Percentiles rank a stretch among this genome's conserved stretches.
phyloP scores from a whole-genome alignment of 108 stramenopile species.

The Cyclotella kingstonii region DNA sequence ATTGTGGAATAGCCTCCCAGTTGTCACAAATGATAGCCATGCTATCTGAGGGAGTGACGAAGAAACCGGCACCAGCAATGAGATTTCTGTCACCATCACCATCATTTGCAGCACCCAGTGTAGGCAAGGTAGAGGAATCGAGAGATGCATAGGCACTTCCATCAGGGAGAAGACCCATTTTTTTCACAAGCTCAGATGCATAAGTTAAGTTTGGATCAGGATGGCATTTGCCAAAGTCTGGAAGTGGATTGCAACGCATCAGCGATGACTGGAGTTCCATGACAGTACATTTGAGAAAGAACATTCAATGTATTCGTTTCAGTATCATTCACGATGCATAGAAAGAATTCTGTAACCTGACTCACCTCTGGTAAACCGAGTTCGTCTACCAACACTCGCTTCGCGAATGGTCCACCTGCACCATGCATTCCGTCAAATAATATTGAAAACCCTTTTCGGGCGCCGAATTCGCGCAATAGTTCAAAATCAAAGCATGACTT shows the following conservation, averaged over 20 bases:
- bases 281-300: neutral
- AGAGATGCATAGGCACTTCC: slow-evolving; percentile 66
- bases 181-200: slow-evolving; percentile 90
- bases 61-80: slow-evolving; percentile 95
- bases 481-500: slow-evolving; percentile 96
- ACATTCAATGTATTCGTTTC: neutral
- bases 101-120: slow-evolving; percentile 98
- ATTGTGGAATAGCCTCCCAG: slow-evolving; percentile 93
- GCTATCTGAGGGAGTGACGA: slow-evolving; percentile 98
- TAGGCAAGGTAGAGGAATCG: slow-evolving; percentile 45
- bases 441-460: slow-evolving; percentile 79
- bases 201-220: slow-evolving; percentile 99
- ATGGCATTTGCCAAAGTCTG: slow-evolving; percentile 96
- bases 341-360: neutral
- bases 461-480: slow-evolving; percentile 66
- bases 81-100: slow-evolving; percentile 99
- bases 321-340: neutral
- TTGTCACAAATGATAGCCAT: slow-evolving; percentile 97
- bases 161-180: slow-evolving; percentile 86
- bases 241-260: slow-evolving; percentile 87
- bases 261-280: slow-evolving; percentile 50
- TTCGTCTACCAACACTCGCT: slow-evolving; percentile 88
- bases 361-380: slow-evolving; percentile 84
- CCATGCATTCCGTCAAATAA: slow-evolving; percentile 99
- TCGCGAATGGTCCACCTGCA: slow-evolving; percentile 96